Conservation (phyloP, 352 stramenopile species). For the Globisporangium heterothallicum region DNA sequence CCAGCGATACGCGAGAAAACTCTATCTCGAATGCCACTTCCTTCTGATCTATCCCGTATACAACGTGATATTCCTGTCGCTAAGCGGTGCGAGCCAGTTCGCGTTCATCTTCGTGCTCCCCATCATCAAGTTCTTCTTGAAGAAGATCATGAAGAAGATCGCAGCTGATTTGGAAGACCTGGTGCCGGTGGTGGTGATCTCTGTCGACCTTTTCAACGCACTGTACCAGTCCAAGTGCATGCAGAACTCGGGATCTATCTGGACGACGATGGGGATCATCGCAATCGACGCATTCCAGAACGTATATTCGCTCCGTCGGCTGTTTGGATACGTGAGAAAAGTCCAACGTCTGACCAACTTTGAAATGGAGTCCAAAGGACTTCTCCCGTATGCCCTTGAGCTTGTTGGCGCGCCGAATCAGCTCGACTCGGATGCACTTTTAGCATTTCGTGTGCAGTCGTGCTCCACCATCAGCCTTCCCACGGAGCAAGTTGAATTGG, state of each 20-base stretch:
- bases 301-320: neutral
- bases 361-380: neutral
- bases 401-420: neutral
- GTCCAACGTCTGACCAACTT: too few species aligned
- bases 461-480: neutral
- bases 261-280: constrained; percentile 15
- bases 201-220: constrained; percentile 4
- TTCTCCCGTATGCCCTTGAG: neutral
- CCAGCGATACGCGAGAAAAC: neutral
- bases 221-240: constrained; percentile 14
- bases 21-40: neutral
- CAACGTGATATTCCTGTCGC: constrained; percentile 1
- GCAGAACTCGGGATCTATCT: constrained; percentile 12
- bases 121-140: neutral
- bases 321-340: neutral
- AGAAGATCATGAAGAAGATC: neutral
- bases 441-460: neutral
- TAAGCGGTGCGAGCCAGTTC: neutral
- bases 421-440: neutral
- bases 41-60: constrained; percentile 4
- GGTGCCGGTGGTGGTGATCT: neutral
- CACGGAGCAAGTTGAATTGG: neutral
- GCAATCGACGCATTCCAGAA: neutral
- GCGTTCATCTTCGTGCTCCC: constrained; percentile 5
- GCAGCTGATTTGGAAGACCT: neutral